Evolutionary conservation across 2,329 filamentous ascomycete species (phyloP).

Genomic region (Aureobasidium zeae): DNA sequence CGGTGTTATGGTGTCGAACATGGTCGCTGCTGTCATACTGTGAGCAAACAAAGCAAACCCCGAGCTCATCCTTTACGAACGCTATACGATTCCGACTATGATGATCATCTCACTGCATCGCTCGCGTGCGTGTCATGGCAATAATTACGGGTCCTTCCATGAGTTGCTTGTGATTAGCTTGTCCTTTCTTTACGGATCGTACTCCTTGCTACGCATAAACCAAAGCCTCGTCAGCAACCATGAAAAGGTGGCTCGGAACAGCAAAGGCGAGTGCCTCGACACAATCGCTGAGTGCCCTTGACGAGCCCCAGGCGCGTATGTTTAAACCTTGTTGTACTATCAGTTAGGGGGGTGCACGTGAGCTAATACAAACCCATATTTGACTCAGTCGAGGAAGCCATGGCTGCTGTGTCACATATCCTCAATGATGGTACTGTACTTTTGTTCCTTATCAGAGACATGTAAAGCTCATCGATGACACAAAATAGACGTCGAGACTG

Average conservation of each 20-base stretch:
- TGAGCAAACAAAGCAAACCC: constrained; percentile 12
- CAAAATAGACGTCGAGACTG: constrained; percentile 73
- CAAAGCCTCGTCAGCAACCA: too few species aligned
- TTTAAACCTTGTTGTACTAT: too few species aligned
- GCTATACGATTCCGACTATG: neutral
- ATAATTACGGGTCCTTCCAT: neutral
- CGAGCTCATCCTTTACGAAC: neutral
- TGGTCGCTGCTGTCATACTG: constrained; percentile 9
- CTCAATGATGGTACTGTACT: constrained; percentile 33
- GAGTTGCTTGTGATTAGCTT: neutral
- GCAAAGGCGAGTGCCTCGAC: constrained; percentile 27
- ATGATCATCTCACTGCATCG: constrained; percentile 11
- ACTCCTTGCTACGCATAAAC: neutral
- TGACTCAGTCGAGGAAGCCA: constrained; percentile 38
- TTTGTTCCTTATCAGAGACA: constrained; percentile 10
- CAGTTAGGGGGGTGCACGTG: too few species aligned
- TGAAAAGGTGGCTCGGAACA: constrained; percentile 10
- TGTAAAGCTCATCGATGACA: neutral
- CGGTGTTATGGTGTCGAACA: too few species aligned
- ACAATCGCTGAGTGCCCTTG: constrained; percentile 47
- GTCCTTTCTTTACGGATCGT: neutral
- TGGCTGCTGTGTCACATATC: constrained; percentile 28
- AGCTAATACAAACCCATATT: constrained; percentile 16
- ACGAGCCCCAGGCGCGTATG: constrained; percentile 52
- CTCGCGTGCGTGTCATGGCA: neutral